Evolutionary conservation across 345 rosid genomes (phyloP).

Genomic region (Trapa bicornis): DNA sequence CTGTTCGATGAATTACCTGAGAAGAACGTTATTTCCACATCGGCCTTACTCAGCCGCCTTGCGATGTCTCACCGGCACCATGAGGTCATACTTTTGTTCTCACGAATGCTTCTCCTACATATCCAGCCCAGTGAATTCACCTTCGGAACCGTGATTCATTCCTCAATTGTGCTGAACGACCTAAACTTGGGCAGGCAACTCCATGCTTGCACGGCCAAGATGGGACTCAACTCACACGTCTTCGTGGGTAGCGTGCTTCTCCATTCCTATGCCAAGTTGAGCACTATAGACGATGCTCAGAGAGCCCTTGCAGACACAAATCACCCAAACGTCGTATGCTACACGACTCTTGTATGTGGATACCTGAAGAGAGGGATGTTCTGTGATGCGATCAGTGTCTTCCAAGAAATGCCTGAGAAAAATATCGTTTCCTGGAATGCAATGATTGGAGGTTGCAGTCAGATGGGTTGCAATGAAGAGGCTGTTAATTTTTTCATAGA

Average conservation of each 20-base stretch:
- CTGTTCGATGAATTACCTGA: slow-evolving; percentile 47
- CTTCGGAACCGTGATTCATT: slow-evolving; percentile 48
- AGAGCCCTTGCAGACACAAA: slow-evolving; percentile 44
- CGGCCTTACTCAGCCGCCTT: slow-evolving; percentile 39
- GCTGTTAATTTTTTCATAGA: slow-evolving; percentile 53
- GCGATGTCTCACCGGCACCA: slow-evolving; percentile 26
- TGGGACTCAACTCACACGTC: slow-evolving; percentile 51
- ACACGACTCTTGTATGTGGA: slow-evolving; percentile 49
- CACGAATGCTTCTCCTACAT: slow-evolving; percentile 29
- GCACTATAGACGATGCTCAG: slow-evolving; percentile 38
- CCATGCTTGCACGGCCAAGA: slow-evolving; percentile 45
- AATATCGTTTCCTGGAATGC: slow-evolving; percentile 77
- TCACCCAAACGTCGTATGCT: slow-evolving; percentile 59
- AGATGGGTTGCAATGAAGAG: slow-evolving; percentile 61
- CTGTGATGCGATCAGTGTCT: slow-evolving; percentile 36
- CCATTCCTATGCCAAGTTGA: slow-evolving; percentile 49
- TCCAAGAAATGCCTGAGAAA: slow-evolving; percentile 49
- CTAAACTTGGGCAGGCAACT: slow-evolving; percentile 41
- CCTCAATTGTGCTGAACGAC: slow-evolving; percentile 32
- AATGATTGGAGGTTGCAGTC: slow-evolving; percentile 65
- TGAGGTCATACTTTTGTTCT: slow-evolving; percentile 39
- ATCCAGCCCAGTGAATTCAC: slow-evolving; percentile 69
- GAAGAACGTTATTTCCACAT: slow-evolving; percentile 39
- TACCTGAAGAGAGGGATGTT: slow-evolving; percentile 33
- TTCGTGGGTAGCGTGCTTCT: slow-evolving; percentile 61